phyloP scores from a whole-genome alignment of 1,139 yeast genomes.

The Saccharomycopsis hybrid region DNA sequence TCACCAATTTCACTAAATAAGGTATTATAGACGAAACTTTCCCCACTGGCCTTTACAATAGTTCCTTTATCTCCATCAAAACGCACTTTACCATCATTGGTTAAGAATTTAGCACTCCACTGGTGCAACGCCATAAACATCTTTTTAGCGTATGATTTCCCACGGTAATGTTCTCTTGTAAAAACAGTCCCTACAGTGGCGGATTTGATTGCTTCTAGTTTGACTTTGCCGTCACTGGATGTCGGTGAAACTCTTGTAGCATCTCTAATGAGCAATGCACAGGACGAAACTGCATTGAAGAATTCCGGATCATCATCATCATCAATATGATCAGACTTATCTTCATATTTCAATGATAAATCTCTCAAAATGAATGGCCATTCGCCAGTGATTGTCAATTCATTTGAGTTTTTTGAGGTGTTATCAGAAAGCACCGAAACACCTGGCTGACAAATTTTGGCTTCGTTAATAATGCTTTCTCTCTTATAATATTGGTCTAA shows the following conservation, averaged over 20 bases:
- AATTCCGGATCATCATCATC: constrained; percentile 38
- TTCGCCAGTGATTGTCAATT: too few relatives aligned
- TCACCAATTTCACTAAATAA: constrained; percentile 72
- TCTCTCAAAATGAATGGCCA: constrained; percentile 33
- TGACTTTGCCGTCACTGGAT: constrained; percentile 24
- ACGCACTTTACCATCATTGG: constrained; percentile 31
- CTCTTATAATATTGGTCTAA: constrained; percentile 44
- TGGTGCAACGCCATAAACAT: constrained; percentile 42
- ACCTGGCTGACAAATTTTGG: constrained; percentile 29
- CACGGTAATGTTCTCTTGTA: constrained; percentile 51
- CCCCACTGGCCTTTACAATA: background rate
- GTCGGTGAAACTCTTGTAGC: constrained; percentile 30
- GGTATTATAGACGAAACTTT: constrained; percentile 25
- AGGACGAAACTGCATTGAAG: constrained; percentile 25
- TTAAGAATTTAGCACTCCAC: constrained; percentile 26
- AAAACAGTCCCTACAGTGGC: constrained; percentile 63
- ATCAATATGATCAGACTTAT: constrained; percentile 33
- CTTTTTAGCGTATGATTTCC: constrained; percentile 55
- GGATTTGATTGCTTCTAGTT: constrained; percentile 29
- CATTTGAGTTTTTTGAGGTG: too few relatives aligned
- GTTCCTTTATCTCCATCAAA: too few relatives aligned
- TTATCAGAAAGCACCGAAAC: too few relatives aligned
- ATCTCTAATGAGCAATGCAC: constrained; percentile 28
- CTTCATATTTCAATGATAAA: constrained; percentile 25
- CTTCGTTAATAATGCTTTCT: constrained; percentile 39